Evolutionary conservation across 768 basidiomycete species (phyloP), one percentile per base, ranked within the genome.

Genomic region (Tricholoma bakamatsutake): DNA sequence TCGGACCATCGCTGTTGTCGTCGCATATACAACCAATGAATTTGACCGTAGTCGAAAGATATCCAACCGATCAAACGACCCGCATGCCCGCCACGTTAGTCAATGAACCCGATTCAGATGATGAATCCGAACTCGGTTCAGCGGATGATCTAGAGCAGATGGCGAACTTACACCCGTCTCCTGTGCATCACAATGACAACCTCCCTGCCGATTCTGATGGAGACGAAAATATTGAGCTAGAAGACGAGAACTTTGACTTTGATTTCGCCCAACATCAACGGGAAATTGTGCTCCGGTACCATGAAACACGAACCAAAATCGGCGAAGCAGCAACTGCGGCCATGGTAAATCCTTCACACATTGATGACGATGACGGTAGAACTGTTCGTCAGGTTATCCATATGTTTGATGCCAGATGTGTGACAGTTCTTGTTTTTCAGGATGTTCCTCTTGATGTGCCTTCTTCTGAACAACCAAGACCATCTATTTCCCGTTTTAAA

Each of bases 211-310:
- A 59, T 17, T 42, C 53, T 17, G 68, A 71, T 13, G 57, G 47
- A 15, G 76, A 77, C n/a, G 78, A 73, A 27, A 70, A 71, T 2
- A 57, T 72, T 5, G 47, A 46, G 43, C 56, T 73, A 11, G 71
- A 78, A 11, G 79, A 76, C 49, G 80, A 84, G 40, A 79, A 76
- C 40, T 72, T 76, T 24, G 84, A 89, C 61, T 70, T 83, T 31
- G 82, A 88, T 59, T 75, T 73, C 49, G 85, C 81, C 21, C 80
- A 74, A 51, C 86, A 87, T 61, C 86, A 90, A 59, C 83, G 88
- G 28, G 88, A 90, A 66, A 78, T 91, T 60, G 83, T 85, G 15
- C 63, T 90, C 40, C 83, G 83, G 59, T 91, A 92, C 63, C 76
- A 85, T 66, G 70, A 76, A 59, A 87, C 83, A 65, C 81, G 87